phyloP scores from a whole-genome alignment of 2,329 filamentous ascomycete species.

The Ascomycota sp. region DNA sequence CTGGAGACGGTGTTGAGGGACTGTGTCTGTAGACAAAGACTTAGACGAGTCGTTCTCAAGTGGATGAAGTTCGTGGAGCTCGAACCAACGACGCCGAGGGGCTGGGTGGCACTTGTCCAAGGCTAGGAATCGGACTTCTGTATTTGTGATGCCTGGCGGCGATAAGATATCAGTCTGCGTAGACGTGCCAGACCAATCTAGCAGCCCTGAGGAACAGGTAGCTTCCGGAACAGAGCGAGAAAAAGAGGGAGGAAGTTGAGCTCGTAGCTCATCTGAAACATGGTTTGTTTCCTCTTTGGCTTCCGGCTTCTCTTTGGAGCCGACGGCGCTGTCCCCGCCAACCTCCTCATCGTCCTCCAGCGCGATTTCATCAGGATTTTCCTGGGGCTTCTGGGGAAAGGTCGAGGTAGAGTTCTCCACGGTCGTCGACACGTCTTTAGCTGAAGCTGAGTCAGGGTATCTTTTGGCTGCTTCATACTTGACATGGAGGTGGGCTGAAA shows the following conservation, averaged over 20 bases:
- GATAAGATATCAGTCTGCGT: too few species aligned
- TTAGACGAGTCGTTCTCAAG: conserved; percentile 8
- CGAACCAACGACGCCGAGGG: conserved; percentile 52
- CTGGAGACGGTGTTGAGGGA: conserved; percentile 35
- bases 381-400: conserved; percentile 5
- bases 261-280: conserved; percentile 45
- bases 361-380: conserved; percentile 51
- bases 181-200: conserved; percentile 17
- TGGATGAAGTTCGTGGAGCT: conserved; percentile 47
- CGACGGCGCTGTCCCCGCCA: conserved; percentile 4
- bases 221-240: conserved; percentile 17
- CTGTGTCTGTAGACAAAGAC: conserved; percentile 5
- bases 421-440: background rate
- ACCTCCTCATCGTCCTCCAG: conserved; percentile 33
- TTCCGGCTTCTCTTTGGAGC: background rate
- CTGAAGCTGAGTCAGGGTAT: conserved; percentile 19
- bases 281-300: conserved; percentile 5
- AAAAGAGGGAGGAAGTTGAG: conserved; percentile 61
- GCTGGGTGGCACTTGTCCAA: conserved; percentile 71
- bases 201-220: conserved; percentile 29
- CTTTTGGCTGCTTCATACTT: conserved; percentile 55
- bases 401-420: too few species aligned
- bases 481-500: conserved; percentile 80
- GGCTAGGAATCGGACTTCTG: conserved; percentile 62
- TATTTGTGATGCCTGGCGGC: conserved; percentile 57